Evolutionary conservation across 768 basidiomycete species (phyloP).

Genomic region (Boletus rufocinnamomeus): DNA sequence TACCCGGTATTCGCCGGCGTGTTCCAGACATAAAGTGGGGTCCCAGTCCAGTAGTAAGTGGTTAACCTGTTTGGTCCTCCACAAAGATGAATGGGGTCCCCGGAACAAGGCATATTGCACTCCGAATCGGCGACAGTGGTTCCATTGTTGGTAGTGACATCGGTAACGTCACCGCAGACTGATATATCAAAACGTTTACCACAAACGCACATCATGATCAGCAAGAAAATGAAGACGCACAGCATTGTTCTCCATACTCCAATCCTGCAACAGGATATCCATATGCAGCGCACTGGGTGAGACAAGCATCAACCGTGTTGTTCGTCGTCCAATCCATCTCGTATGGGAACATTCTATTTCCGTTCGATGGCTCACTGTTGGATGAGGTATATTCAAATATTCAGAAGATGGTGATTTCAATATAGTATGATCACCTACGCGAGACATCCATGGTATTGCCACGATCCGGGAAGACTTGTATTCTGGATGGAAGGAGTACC

Average conservation of each 20-base stretch:
- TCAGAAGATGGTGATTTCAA: neutral
- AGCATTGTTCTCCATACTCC: conserved; percentile 74
- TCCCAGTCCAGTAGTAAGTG: conserved; percentile 55
- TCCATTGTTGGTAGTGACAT: conserved; percentile 45
- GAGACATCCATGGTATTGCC: conserved; percentile 68
- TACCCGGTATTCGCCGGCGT: conserved; percentile 63
- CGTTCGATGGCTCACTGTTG: conserved; percentile 47
- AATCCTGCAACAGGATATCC: conserved; percentile 73
- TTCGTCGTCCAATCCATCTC: conserved; percentile 59
- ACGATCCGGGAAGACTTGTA: conserved; percentile 61
- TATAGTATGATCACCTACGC: conserved; percentile 41
- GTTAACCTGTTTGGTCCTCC: conserved; percentile 58
- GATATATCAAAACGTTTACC: too few species aligned
- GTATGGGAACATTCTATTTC: conserved; percentile 56
- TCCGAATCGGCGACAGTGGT: conserved; percentile 37
- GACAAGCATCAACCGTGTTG: conserved; percentile 64
- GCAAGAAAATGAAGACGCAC: too few species aligned
- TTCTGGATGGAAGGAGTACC: conserved; percentile 61
- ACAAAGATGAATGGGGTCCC: conserved; percentile 69
- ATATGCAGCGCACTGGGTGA: conserved; percentile 66
- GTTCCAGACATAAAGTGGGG: conserved; percentile 59
- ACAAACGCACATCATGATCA: too few species aligned
- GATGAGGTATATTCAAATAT: too few species aligned
- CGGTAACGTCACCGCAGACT: conserved; percentile 70
- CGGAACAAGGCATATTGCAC: conserved; percentile 59